These are phyloP conservation scores for Kodamaea sp. DNA, from an alignment of 1,139 yeast species.

Conservation along the genomic window DNA sequence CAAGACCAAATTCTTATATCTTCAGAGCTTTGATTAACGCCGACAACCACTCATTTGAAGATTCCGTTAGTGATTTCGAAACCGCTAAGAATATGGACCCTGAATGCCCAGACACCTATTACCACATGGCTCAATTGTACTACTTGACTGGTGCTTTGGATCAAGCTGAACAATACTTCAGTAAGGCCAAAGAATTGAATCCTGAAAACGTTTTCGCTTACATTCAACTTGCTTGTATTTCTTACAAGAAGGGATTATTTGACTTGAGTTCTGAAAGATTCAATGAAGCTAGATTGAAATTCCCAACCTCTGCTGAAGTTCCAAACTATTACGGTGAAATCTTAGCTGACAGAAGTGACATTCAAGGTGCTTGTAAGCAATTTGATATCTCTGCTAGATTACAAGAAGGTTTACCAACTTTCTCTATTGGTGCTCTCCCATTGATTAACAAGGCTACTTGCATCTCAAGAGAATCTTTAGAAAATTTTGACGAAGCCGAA, in stretches of 20 bases:
- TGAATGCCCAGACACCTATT: conserved; percentile 75
- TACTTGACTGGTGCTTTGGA: conserved; percentile 75
- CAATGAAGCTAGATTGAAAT: conserved; percentile 66
- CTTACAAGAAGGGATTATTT: conserved; percentile 73
- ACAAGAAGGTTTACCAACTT: conserved; percentile 62
- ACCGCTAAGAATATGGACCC: conserved; percentile 71
- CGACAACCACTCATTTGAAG: conserved; percentile 63
- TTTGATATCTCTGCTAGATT: conserved; percentile 84
- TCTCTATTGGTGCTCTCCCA: conserved; percentile 82
- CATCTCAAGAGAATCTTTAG: conserved; percentile 55
- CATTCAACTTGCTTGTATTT: conserved; percentile 90
- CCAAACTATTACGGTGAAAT: conserved; percentile 96
- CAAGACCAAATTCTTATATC: conserved; percentile 81
- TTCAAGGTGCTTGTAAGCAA: conserved; percentile 70
- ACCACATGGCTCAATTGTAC: conserved; percentile 91
- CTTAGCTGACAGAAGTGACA: conserved; percentile 75
- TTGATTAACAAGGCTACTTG: conserved; percentile 85
- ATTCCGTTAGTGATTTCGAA: conserved; percentile 67
- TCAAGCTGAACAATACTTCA: conserved; percentile 72
- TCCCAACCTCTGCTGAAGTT: conserved; percentile 87
- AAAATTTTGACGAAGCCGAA: conserved; percentile 60
- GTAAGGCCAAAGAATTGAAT: conserved; percentile 70
- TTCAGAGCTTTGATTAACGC: conserved; percentile 82
- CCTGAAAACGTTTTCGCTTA: conserved; percentile 77
- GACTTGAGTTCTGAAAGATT: conserved; percentile 64